Evolutionary conservation across 495 filamentous ascomycete genomes (phyloP).

Genomic region (Xylaria palmicola): DNA sequence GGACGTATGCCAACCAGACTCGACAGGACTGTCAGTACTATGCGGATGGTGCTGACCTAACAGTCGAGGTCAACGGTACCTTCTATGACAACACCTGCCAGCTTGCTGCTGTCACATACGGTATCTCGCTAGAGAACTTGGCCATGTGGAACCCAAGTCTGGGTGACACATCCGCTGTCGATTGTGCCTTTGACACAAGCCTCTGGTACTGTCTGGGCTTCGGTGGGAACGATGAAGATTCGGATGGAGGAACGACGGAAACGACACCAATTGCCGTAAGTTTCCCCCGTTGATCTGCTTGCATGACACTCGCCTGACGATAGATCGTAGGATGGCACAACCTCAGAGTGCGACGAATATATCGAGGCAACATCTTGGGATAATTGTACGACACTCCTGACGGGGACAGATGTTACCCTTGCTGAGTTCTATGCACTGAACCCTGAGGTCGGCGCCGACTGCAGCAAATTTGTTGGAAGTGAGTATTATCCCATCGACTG

Average conservation of each 20-base stretch:
- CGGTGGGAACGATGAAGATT: not conserved
- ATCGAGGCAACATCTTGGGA: not conserved
- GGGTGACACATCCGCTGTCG: not conserved
- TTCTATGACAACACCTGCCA: not conserved
- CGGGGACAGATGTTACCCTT: not conserved
- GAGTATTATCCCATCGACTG: not conserved
- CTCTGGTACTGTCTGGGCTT: not conserved
- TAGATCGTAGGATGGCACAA: not conserved
- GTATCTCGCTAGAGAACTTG: not conserved
- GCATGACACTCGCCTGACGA: too few relatives aligned
- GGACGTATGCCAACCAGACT: too few relatives aligned
- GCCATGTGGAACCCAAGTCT: not conserved
- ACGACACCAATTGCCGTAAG: not conserved
- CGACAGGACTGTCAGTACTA: not conserved
- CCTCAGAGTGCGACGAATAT: not conserved
- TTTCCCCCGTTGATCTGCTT: too few relatives aligned
- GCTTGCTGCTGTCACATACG: not conserved
- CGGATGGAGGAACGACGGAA: not conserved
- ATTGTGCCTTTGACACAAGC: not conserved
- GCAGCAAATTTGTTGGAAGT: not conserved
- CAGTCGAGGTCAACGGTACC: not conserved
- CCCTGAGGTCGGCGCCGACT: not conserved
- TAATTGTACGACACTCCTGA: not conserved
- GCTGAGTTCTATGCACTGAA: not conserved
- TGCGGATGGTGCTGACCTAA: not conserved